These are phyloP conservation scores for Sporothrix brunneoviolacea DNA, from an alignment of 2,329 filamentous ascomycete species.

Conservation along the genomic window DNA sequence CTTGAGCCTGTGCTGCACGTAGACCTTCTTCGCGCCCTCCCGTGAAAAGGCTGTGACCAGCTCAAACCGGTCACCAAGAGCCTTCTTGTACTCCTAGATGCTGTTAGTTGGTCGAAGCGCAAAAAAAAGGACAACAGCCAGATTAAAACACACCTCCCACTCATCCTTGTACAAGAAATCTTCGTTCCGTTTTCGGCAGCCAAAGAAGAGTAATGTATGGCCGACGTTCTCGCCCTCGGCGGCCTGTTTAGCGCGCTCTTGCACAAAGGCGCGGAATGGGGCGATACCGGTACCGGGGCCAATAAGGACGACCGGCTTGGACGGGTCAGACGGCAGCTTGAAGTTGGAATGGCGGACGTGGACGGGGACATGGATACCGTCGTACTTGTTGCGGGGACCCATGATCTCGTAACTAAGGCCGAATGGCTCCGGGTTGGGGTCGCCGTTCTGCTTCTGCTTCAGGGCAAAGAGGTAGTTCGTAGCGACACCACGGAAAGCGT, in stretches of 20 bases:
- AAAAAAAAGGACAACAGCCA: background rate
- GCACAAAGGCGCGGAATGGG: conserved; percentile 90
- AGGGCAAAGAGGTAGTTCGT: conserved; percentile 94
- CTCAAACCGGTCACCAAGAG: conserved; percentile 81
- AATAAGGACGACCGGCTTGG: conserved; percentile 91
- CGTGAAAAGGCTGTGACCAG: conserved; percentile 94
- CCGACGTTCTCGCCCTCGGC: conserved; percentile 76
- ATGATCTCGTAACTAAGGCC: conserved; percentile 79
- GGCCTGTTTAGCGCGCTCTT: conserved; percentile 82
- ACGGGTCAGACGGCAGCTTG: conserved; percentile 92
- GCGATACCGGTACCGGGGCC: conserved; percentile 95
- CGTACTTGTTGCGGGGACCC: conserved; percentile 93
- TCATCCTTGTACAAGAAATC: conserved; percentile 91
- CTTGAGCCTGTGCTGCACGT: conserved; percentile 88
- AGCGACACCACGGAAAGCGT: conserved; percentile 83
- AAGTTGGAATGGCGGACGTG: conserved; percentile 98
- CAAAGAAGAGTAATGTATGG: conserved; percentile 87
- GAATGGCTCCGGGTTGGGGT: conserved; percentile 72
- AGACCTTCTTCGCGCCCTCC: conserved; percentile 80
- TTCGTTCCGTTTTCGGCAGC: conserved; percentile 79
- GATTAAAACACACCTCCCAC: conserved; percentile 67
- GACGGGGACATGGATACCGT: conserved; percentile 88
- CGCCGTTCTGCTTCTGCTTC: conserved; percentile 93
- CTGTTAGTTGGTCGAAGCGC: conserved; percentile 11
- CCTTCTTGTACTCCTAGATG: conserved; percentile 69